Conservation (phyloP, 257 asterid species). For the Ehretia macrophylla region DNA sequence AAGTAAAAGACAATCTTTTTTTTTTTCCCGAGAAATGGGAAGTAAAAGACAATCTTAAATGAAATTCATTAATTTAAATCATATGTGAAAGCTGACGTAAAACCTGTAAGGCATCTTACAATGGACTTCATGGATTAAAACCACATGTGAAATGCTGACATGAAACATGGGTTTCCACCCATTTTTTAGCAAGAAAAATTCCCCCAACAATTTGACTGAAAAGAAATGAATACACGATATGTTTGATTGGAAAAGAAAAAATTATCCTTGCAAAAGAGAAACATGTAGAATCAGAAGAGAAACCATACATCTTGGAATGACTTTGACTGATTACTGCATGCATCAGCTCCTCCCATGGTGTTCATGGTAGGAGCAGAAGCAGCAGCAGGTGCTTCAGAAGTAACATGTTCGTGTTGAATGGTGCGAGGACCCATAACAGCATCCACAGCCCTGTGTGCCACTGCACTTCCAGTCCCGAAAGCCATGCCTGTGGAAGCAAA, state of each 20-base stretch:
- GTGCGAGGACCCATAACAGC: constrained; percentile 75
- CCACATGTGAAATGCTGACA: no score
- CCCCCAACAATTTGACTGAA: no score
- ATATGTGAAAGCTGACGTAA: no score
- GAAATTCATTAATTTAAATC: no score
- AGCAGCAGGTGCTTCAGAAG: constrained; percentile 39
- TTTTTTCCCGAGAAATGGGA: no score
- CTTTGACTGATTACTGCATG: constrained; percentile 57
- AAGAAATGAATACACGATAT: background rate
- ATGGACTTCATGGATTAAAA: no score
- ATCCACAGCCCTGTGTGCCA: constrained; percentile 82
- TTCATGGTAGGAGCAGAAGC: constrained; percentile 34
- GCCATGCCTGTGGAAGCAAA: constrained; percentile 44
- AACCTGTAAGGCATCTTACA: no score
- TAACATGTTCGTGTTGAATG: constrained; percentile 64
- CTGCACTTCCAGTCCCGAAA: constrained; percentile 65
- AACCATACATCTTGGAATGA: constrained; percentile 63
- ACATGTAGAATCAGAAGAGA: background rate
- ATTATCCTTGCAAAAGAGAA: background rate
- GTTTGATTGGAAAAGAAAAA: background rate
- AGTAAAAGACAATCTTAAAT: no score
- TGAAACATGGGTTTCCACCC: no score
- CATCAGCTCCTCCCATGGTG: constrained; percentile 47
- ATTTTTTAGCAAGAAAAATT: no score
- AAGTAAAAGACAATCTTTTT: no score